Base-by-base conservation (phyloP, 139 green algal genomes). In the Chlorella sp. region DNA sequence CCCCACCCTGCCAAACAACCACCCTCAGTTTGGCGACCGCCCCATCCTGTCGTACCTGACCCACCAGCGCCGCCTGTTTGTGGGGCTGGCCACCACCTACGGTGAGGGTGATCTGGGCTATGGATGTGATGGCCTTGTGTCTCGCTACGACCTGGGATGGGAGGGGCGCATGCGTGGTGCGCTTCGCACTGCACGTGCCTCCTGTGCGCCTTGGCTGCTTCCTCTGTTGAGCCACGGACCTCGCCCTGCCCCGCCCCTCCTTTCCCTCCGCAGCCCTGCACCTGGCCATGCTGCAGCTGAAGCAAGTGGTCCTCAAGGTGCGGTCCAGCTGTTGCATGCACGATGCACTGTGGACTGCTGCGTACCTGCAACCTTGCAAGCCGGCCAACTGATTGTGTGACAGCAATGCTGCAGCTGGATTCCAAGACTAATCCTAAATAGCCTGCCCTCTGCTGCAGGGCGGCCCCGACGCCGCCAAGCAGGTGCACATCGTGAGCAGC, bases 1-100 rank as follows among this genome's bases (percentile, higher is more conserved):
- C n/a, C n/a, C n/a, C n/a, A n/a, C n/a, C n/a, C n/a, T n/a, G n/a
- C n/a, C n/a, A n/a, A n/a, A n/a, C n/a, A n/a, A n/a, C 76, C 38
- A 87, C 94, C 90, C 90, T 3, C 92, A 95, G 89, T 98, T 98
- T 90, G 89, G 90, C 60, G 88, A 94, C 85, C 90, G 86, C n/a
- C 72, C 88, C 22, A 93, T 98, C 51, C 89, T 96, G 79, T 88
- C 94, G 46, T 98, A 98, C 87, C 76, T 97, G 7, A 98, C 94
- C 0, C 96, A 98, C 85, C 94, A 98, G 92, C 87, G 90, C 41
- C 90, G 94, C 20, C 90, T 98, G 86, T 89, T 98, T 85, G 93
- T 93, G 0, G 92, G 88, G 34, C 92, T 98, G 74, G 93, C 95
- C 36, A 87, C 88, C 48, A 93, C 93, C 28, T 98, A 97, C 75